phyloP scores from a whole-genome alignment of 2,329 filamentous ascomycete genomes.

The Phaeosphaeriaceae sp. region DNA sequence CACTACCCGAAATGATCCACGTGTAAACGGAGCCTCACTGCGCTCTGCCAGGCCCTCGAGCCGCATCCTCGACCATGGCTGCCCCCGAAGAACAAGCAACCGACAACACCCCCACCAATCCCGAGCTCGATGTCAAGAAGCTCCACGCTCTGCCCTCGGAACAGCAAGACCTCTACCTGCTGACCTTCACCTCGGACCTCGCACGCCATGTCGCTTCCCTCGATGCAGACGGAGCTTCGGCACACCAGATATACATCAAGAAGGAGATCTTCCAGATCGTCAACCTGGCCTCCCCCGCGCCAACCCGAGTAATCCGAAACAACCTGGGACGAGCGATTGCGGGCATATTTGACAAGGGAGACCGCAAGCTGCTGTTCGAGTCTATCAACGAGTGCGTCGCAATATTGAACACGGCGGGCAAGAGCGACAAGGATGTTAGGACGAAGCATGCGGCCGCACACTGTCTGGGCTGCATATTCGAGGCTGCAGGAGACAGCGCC shows the following conservation, averaged over 20 bases:
- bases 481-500: constrained; percentile 90
- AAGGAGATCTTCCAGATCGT: constrained; percentile 94
- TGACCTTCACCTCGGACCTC: constrained; percentile 85
- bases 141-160: constrained; percentile 88
- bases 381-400: constrained; percentile 86
- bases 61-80: constrained; percentile 31
- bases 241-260: constrained; percentile 90
- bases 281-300: constrained; percentile 78
- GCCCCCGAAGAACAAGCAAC: constrained; percentile 37
- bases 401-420: constrained; percentile 72
- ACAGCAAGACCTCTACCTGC: constrained; percentile 92
- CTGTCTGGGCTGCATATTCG: constrained; percentile 88
- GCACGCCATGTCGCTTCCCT: constrained; percentile 80
- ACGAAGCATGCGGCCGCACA: constrained; percentile 86
- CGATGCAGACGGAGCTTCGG: constrained; percentile 78
- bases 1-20: constrained; percentile 31
- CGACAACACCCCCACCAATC: constrained; percentile 58
- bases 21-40: constrained; percentile 8
- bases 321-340: constrained; percentile 86
- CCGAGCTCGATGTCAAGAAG: constrained; percentile 88
- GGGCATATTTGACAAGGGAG: constrained; percentile 82
- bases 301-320: constrained; percentile 87
- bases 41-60: constrained; percentile 11
- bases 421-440: constrained; percentile 78
- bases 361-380: constrained; percentile 91